Conservation (phyloP, 495 filamentous ascomycete genomes). For the Parathielavia hyrcaniae region DNA sequence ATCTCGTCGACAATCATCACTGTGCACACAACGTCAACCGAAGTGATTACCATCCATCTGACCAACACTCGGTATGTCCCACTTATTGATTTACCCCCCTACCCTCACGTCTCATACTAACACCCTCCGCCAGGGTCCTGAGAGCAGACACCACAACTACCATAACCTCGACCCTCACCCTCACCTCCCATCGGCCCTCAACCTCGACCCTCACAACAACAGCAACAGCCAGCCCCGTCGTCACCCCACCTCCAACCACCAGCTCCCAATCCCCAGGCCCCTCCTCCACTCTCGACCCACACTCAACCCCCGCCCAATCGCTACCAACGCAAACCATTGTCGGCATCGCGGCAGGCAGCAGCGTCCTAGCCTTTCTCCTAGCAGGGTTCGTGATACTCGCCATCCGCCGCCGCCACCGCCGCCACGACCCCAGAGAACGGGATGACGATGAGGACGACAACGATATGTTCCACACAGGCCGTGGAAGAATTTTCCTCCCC, state of each 20-base stretch:
- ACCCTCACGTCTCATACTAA: background rate
- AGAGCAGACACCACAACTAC: conserved; percentile 24
- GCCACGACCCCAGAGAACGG: background rate
- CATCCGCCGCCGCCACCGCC: conserved; percentile 19
- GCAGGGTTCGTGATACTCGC: conserved; percentile 21
- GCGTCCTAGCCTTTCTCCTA: conserved; percentile 20
- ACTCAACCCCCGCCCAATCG: background rate
- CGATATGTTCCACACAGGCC: background rate
- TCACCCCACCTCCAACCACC: background rate
- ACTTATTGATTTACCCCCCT: too few species aligned
- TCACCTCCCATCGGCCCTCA: conserved; percentile 20
- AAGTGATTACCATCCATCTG: conserved; percentile 21
- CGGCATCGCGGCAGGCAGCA: conserved; percentile 24
- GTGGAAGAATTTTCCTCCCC: background rate
- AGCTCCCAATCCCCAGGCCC: background rate
- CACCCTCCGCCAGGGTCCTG: conserved; percentile 18
- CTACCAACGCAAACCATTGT: conserved; percentile 27
- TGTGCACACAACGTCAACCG: conserved; percentile 19
- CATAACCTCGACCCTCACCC: conserved; percentile 31
- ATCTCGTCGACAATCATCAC: conserved; percentile 21
- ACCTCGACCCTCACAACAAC: conserved; percentile 25
- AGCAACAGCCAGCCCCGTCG: conserved; percentile 19
- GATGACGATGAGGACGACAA: background rate
- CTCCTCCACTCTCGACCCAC: conserved; percentile 6
- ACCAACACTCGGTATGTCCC: conserved; percentile 25